Evolutionary conservation across 331 rosid species (phyloP).

Genomic region (Cucumis variabilis): DNA sequence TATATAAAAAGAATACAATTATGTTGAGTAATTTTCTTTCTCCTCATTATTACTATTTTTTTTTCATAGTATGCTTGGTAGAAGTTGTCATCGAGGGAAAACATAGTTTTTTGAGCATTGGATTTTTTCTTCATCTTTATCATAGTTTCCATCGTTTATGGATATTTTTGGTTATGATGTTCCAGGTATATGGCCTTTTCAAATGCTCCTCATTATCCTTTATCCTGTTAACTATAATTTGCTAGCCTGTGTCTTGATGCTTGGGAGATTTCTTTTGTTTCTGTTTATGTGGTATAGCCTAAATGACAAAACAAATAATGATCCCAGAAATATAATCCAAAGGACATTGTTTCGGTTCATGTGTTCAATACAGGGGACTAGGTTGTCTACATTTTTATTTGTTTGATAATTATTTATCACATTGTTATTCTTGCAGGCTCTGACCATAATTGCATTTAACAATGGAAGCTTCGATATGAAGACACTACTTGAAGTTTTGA

Average conservation of each 20-base stretch:
- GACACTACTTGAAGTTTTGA: slow-evolving; percentile 84
- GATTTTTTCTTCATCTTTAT: slow-evolving; percentile 91
- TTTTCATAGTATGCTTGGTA: slow-evolving; percentile 59
- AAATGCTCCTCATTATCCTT: not conserved
- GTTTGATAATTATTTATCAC: not conserved
- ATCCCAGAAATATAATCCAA: not conserved
- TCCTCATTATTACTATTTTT: not conserved
- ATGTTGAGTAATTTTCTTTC: slow-evolving; percentile 17
- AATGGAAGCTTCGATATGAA: slow-evolving; percentile 58
- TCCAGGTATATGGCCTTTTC: slow-evolving; percentile 66
- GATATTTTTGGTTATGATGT: slow-evolving; percentile 98
- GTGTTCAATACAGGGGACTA: not conserved
- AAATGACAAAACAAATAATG: not conserved
- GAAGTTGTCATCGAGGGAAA: slow-evolving; percentile 74
- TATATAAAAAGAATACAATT: no score
- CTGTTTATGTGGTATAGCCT: not conserved
- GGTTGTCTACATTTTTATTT: not conserved
- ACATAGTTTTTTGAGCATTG: slow-evolving; percentile 98
- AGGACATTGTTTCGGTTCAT: not conserved
- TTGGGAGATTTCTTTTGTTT: not conserved
- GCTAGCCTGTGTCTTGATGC: not conserved
- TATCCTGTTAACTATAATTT: not conserved
- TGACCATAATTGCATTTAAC: slow-evolving; percentile 85
- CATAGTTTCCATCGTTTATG: slow-evolving; percentile 95
- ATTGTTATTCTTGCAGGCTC: slow-evolving; percentile 60